These are phyloP conservation scores for Stellera chamaejasme DNA, from an alignment of 345 rosid species.

Conservation along the genomic window DNA sequence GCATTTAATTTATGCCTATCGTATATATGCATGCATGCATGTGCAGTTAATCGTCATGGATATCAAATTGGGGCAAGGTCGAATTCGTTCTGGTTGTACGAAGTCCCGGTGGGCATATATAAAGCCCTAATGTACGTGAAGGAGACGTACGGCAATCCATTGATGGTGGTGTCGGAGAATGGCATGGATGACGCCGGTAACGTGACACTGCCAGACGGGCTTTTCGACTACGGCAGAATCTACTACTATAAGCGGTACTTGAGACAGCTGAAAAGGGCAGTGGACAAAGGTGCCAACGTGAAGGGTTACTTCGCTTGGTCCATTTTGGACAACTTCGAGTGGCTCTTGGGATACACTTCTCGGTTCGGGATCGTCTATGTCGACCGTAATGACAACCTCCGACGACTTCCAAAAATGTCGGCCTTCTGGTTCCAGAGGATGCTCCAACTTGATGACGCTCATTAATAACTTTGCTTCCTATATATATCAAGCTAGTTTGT, in stretches of 20 bases:
- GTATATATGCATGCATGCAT: too few relatives aligned
- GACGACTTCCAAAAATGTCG: slow-evolving; percentile 80
- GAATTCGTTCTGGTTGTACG: slow-evolving; percentile 67
- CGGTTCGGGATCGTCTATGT: slow-evolving; percentile 85
- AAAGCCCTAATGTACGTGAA: slow-evolving; percentile 73
- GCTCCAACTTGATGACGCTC: too few relatives aligned
- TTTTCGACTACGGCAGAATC: slow-evolving; percentile 67
- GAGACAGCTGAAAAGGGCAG: slow-evolving; percentile 71
- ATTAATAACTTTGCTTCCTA: too few relatives aligned
- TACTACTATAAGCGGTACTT: slow-evolving; percentile 57
- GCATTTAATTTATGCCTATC: too few relatives aligned
- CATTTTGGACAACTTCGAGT: slow-evolving; percentile 81
- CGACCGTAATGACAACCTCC: slow-evolving; percentile 41
- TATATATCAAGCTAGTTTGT: too few relatives aligned
- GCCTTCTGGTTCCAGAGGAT: slow-evolving; percentile 57
- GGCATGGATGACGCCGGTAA: slow-evolving; percentile 89
- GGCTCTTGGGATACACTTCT: slow-evolving; percentile 78
- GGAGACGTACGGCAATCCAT: slow-evolving; percentile 77
- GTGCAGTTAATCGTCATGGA: too few relatives aligned
- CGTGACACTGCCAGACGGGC: slow-evolving; percentile 45
- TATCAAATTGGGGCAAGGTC: slow-evolving; percentile 28
- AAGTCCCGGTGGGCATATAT: slow-evolving; percentile 89
- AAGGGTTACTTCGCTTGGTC: slow-evolving; percentile 87
- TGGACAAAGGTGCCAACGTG: slow-evolving; percentile 71
- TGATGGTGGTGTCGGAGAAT: slow-evolving; percentile 65